Base-by-base conservation (phyloP, 2,329 filamentous ascomycete genomes). In the Fusarium globosum region DNA sequence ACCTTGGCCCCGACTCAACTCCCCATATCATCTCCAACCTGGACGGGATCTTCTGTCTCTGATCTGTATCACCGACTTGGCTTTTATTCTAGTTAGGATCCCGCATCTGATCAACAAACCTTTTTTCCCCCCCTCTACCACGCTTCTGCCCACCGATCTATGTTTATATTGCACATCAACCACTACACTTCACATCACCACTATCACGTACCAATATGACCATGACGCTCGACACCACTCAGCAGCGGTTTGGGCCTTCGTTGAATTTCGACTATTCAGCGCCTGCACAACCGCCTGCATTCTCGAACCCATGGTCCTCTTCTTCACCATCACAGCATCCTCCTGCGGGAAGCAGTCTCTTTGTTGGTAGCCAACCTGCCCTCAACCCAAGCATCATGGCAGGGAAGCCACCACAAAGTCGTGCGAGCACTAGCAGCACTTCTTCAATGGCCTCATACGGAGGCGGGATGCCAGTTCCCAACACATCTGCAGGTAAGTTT, bases 191-290 rank as follows among this genome's bases (percentile, higher is more conserved):
- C 39, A 69, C 69, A 74, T 67, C 63, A 68, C 64, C 69, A 52
- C 62, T 58, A 64, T 61, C 48, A 63, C 52, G 68, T 68, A 62
- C 76, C 85, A 90, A 83, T 83, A 97, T 97, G 95, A 96, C 94
- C 86, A 97, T 97, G 94, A 94, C 95, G 83, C 90, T 97, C 87
- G 94, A 97, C 86, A 91, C 91, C 80, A 93, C 95, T 83, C 94
- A 96, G 85, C 94, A 91, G 86, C 90, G 90, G 82, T 94, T 93
- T 85, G 93, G 89, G 80, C 89, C 88, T 80, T 84, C 88, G 81
- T 84, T 97, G 86, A 91, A 90, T 83, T 96, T 96, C 87, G 94
- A 96, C 82, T 94, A 94, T 83, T 83, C 86, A 68, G 82, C 84
- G 41, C 81, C 82, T 76, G 72, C 69, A 81, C 87, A 79, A 81